Percentiles rank a stretch among this genome's conserved stretches.
phyloP scores from a whole-genome alignment of 768 basidiomycete genomes.

The Suillus luteus region DNA sequence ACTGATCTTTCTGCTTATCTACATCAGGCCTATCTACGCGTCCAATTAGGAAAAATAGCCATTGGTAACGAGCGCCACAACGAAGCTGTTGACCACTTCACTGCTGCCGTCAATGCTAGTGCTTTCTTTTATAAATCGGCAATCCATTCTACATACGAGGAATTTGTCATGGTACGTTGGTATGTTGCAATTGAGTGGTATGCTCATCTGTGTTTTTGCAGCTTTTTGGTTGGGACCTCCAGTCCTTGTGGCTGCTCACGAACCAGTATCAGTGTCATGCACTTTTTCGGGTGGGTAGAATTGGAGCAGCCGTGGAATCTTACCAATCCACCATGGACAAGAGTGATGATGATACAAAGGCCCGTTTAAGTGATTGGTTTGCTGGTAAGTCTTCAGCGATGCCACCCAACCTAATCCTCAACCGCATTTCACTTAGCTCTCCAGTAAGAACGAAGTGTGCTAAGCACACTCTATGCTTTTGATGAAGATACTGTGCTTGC shows the following conservation, averaged over 20 bases:
- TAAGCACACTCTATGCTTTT: neutral
- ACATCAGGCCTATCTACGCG: neutral
- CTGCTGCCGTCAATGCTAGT: neutral
- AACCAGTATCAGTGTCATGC: neutral
- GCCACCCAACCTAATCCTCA: neutral
- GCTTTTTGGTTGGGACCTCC: neutral
- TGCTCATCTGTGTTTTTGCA: neutral
- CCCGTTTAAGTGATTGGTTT: neutral
- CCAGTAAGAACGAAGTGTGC: neutral
- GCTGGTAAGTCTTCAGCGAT: neutral
- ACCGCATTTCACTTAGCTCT: neutral
- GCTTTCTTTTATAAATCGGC: neutral
- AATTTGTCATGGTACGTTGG: neutral
- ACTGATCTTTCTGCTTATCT: neutral
- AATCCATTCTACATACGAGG: neutral
- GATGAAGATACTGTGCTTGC: neutral
- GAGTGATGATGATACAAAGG: neutral
- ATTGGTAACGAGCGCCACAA: fast-evolving
- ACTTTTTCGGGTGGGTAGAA: neutral
- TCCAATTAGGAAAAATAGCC: neutral
- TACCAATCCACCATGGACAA: neutral
- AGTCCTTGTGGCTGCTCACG: neutral
- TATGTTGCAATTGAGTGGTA: neutral
- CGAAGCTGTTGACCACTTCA: neutral
- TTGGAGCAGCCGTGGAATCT: neutral